A percentile compares a stretch with the other conserved stretches of the same genome.
Evolutionary conservation across 768 basidiomycete species (phyloP).

Genomic region (Solioccasus polychromus): DNA sequence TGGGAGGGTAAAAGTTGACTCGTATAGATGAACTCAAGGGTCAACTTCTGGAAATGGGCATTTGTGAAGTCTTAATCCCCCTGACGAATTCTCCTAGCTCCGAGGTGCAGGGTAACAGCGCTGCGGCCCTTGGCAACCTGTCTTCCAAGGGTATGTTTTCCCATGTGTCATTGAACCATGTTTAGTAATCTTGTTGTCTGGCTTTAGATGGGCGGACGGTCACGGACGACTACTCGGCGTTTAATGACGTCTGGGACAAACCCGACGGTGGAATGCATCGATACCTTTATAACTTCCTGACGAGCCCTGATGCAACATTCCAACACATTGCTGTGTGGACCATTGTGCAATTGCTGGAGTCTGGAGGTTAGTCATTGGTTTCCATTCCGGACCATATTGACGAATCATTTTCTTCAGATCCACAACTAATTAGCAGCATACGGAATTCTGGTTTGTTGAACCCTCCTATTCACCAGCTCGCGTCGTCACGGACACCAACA

Average conservation of each 20-base stretch:
- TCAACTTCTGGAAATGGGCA: slow-evolving; percentile 95
- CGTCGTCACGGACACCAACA: slow-evolving; percentile 65
- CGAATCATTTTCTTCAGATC: slow-evolving; percentile 48
- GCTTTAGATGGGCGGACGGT: slow-evolving; percentile 69
- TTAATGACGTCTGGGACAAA: slow-evolving; percentile 97
- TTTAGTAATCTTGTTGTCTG: neutral
- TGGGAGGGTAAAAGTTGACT: slow-evolving; percentile 1
- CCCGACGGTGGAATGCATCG: slow-evolving; percentile 96
- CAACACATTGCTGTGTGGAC: slow-evolving; percentile 99
- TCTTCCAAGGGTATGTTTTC: slow-evolving; percentile 84
- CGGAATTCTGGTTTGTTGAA: slow-evolving; percentile 78
- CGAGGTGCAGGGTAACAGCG: slow-evolving; percentile 98
- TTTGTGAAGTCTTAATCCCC: slow-evolving; percentile 96
- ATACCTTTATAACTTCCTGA: slow-evolving; percentile 92
- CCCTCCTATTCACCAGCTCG: slow-evolving; percentile 82
- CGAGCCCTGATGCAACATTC: slow-evolving; percentile 93
- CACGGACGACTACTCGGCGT: slow-evolving; percentile 90
- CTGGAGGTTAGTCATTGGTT: slow-evolving; percentile 59
- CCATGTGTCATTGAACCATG: neutral
- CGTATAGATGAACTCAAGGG: slow-evolving; percentile 90
- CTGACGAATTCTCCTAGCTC: slow-evolving; percentile 94
- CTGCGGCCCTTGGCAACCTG: slow-evolving; percentile 94
- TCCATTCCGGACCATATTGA: neutral
- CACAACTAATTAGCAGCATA: slow-evolving; percentile 87
- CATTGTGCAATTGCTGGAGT: slow-evolving; percentile 94